Evolutionary conservation across 768 basidiomycete species (phyloP).

Genomic region (Lepiota subincarnata): DNA sequence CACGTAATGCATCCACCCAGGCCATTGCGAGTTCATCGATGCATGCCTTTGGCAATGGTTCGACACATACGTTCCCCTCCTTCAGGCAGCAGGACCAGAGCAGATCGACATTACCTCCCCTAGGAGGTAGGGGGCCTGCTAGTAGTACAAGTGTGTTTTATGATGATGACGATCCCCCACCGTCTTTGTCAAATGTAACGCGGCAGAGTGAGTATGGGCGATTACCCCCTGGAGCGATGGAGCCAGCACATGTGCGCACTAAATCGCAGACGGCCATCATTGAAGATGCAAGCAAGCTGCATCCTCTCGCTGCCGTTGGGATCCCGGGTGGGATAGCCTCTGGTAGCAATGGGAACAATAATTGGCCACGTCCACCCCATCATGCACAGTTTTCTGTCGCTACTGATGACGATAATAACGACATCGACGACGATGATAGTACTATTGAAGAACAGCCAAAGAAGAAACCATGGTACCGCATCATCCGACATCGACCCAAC

Average conservation of each 20-base stretch:
- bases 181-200: conserved; percentile 48
- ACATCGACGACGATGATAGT: conserved; percentile 32
- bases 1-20: not conserved
- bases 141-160: conserved; percentile 12
- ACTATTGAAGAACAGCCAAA: conserved; percentile 36
- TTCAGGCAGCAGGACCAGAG: conserved; percentile 40
- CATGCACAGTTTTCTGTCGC: conserved; percentile 13
- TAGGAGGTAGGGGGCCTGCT: not conserved
- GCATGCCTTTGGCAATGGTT: conserved; percentile 27
- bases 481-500: conserved; percentile 55
- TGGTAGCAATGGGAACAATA: not conserved
- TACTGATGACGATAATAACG: conserved; percentile 15
- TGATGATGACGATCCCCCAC: conserved; percentile 42
- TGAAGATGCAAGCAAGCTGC: conserved; percentile 48
- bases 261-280: conserved; percentile 84
- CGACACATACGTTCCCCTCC: conserved; percentile 66
- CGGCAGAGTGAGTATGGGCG: conserved; percentile 28
- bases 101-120: conserved; percentile 14
- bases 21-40: conserved; percentile 7
- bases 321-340: not conserved
- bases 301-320: conserved; percentile 6
- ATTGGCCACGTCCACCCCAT: conserved; percentile 7
- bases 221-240: conserved; percentile 61
- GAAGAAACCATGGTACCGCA: conserved; percentile 68
- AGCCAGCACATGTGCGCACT: conserved; percentile 63